Conservation (phyloP, 2,329 filamentous ascomycete genomes). For the Apiospora marii region DNA sequence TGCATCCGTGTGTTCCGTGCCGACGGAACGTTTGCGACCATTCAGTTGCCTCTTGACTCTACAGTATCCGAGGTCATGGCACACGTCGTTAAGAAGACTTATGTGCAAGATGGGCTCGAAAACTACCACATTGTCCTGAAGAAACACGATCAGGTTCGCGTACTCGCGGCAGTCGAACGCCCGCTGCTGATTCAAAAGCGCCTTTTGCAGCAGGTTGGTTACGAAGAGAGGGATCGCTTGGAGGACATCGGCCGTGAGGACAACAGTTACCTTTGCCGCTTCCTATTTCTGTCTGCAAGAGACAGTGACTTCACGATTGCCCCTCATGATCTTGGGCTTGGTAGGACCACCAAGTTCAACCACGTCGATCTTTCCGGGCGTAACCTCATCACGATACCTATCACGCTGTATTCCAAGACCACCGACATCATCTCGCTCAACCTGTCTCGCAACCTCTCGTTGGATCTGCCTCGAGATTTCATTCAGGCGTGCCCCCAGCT, state of each 20-base stretch:
- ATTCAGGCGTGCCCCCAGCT: constrained; percentile 92
- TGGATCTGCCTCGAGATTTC: constrained; percentile 95
- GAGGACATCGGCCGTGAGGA: constrained; percentile 96
- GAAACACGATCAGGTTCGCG: constrained; percentile 87
- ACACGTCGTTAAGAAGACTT: constrained; percentile 94
- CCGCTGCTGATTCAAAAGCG: constrained; percentile 92
- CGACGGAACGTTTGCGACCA: constrained; percentile 92
- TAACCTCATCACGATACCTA: constrained; percentile 94
- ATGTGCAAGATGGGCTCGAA: constrained; percentile 85
- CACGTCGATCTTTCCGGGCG: constrained; percentile 91
- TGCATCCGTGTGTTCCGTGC: constrained; percentile 95
- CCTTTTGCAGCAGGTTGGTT: constrained; percentile 89
- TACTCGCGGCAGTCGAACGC: constrained; percentile 79
- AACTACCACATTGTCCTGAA: constrained; percentile 97
- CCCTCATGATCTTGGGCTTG: constrained; percentile 81
- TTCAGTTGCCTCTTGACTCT: constrained; percentile 84
- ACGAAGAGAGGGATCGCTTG: constrained; percentile 83
- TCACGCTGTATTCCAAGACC: constrained; percentile 90
- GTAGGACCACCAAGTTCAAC: constrained; percentile 87
- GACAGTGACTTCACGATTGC: constrained; percentile 81
- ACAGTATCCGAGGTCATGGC: constrained; percentile 86
- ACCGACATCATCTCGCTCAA: constrained; percentile 95
- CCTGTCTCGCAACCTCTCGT: constrained; percentile 87
- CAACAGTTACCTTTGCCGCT: constrained; percentile 95
- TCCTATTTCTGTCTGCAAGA: constrained; percentile 90